phyloP scores from a whole-genome alignment of 2,329 filamentous ascomycete species.

The Penicillium digitatum region DNA sequence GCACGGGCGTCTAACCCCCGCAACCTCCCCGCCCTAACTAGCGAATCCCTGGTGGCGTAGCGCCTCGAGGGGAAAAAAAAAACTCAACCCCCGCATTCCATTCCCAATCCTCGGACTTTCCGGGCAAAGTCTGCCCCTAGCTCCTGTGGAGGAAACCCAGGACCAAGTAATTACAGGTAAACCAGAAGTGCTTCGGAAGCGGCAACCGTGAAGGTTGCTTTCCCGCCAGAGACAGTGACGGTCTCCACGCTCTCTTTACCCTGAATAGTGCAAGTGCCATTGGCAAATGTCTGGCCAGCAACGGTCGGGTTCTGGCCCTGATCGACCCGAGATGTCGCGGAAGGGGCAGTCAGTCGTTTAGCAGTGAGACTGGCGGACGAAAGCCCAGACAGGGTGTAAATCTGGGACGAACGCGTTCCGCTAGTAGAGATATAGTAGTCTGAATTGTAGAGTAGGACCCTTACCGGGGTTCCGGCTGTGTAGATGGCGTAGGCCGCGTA shows the following conservation, averaged over 20 bases:
- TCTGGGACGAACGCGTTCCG: constrained; percentile 29
- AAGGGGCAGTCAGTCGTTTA: constrained; percentile 46
- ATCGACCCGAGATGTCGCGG: constrained; percentile 45
- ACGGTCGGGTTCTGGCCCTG: constrained; percentile 43
- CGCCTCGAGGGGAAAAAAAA: neutral
- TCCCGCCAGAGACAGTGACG: constrained; percentile 23
- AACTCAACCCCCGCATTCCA: neutral
- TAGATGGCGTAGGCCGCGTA: constrained; percentile 50
- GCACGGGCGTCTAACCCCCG: neutral
- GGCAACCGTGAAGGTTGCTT: constrained; percentile 41
- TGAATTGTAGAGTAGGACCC: constrained; percentile 39
- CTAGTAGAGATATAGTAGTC: constrained; percentile 30
- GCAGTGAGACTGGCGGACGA: constrained; percentile 35
- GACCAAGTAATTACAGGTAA: constrained; percentile 34
- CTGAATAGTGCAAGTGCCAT: constrained; percentile 45
- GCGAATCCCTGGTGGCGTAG: constrained; percentile 5
- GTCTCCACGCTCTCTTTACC: constrained; percentile 33
- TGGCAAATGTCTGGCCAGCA: constrained; percentile 47
- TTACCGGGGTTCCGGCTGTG: constrained; percentile 34
- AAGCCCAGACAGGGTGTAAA: constrained; percentile 45
- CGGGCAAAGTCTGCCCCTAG: neutral
- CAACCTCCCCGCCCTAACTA: neutral
- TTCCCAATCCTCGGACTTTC: neutral
- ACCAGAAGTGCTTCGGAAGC: constrained; percentile 51
- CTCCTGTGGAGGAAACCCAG: neutral